Evolutionary conservation across 441 rosid genomes (phyloP).

Genomic region (Gossypium davidsonii): DNA sequence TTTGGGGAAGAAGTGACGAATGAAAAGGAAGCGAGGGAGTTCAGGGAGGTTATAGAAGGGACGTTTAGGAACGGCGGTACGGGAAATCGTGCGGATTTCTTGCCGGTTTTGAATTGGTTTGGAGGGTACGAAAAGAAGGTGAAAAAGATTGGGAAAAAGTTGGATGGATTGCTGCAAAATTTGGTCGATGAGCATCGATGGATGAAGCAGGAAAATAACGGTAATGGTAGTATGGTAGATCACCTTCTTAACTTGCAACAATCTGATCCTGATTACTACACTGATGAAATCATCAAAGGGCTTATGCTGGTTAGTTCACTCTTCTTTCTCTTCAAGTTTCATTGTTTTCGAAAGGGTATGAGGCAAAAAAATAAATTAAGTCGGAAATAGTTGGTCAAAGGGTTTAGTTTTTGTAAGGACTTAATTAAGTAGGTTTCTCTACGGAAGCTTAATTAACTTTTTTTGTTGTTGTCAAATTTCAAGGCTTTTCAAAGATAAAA

Average conservation of each 20-base stretch:
- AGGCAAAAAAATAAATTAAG: too few species aligned
- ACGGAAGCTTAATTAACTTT: too few species aligned
- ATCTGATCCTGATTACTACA: conserved; percentile 12
- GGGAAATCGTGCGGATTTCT: conserved; percentile 19
- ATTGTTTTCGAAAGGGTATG: background rate
- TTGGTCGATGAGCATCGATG: conserved; percentile 23
- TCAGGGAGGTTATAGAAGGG: conserved; percentile 12
- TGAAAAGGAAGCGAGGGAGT: conserved; percentile 12
- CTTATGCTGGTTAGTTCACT: background rate
- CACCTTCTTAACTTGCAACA: conserved; percentile 23
- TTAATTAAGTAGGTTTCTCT: too few species aligned
- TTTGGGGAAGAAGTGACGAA: conserved; percentile 5
- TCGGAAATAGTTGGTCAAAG: too few species aligned
- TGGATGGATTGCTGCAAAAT: conserved; percentile 25
- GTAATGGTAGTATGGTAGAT: conserved; percentile 10
- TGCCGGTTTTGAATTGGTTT: conserved; percentile 21
- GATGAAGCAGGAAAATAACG: conserved; percentile 7
- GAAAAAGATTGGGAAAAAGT: conserved; percentile 13
- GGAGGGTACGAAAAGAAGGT: conserved; percentile 25
- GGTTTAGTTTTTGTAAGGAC: too few species aligned
- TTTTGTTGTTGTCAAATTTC: background rate
- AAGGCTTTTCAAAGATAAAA: background rate
- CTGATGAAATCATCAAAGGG: conserved; percentile 14
- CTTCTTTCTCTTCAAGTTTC: background rate
- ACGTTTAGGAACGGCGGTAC: background rate